Evolutionary conservation across 345 rosid genomes (phyloP), one percentile per base, ranked within the genome.

Genomic region (Syzygium aromaticum): DNA sequence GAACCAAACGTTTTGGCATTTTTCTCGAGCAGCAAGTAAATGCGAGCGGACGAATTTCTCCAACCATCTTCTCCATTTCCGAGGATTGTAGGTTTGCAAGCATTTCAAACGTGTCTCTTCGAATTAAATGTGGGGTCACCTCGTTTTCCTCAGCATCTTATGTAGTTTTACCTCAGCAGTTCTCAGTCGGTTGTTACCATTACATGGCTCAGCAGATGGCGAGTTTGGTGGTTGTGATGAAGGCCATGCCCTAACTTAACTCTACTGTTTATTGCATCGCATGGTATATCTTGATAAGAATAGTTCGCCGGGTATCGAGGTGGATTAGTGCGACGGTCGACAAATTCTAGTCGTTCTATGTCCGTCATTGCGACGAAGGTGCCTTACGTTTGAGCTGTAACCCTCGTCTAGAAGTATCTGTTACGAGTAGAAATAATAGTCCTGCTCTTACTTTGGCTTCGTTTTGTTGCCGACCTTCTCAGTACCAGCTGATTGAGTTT

Each of bases 331-430:
- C 8, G 19, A n/a, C 2, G 19, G 19, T n/a, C 2, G 73, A 13
- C 9, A n/a, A 61, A 61, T 61, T 61, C n/a, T 14, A 8, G n/a
- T 61, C 0, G 0, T n/a, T 61, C 73, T 61, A 2, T 8, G 19
- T n/a, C 15, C 6, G 17, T n/a, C 73, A 16, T 4, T 61, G 0
- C 17, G 13, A n/a, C 0, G 73, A 61, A 0, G 33, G 73, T n/a
- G 73, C 14, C 15, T n/a, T n/a, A 61, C 10, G 4, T n/a, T 13
- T 13, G n/a, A 13, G 17, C 4, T 0, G 10, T 61, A n/a, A 17
- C 73, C 73, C n/a, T n/a, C n/a, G 19, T 2, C 15, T 11, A 27
- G 30, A 27, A 59, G 30, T 15, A 5, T n/a, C 2, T 61, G 17
- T n/a, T n/a, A 61, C 0, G 4, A n/a, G 15, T 61, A 61, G 19